phyloP scores from a whole-genome alignment of 148 eudicot species.

The Drosera capensis region DNA sequence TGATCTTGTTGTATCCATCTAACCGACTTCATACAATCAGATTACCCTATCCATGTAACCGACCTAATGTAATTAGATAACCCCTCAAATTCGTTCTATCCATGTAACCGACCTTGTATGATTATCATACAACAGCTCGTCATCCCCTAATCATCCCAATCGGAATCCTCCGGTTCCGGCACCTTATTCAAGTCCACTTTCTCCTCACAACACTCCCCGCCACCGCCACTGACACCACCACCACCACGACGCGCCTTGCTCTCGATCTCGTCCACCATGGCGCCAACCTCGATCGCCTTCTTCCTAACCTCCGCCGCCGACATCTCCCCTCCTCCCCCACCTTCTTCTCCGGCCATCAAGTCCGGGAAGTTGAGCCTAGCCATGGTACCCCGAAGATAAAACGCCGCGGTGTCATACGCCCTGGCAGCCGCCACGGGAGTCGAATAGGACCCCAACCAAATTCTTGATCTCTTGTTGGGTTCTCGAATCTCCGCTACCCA shows the following conservation, averaged over 20 bases:
- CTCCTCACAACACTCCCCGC: constrained; percentile 14
- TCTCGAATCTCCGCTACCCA: constrained; percentile 97
- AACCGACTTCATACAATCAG: too few species aligned
- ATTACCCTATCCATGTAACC: too few species aligned
- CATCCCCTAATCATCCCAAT: constrained; percentile 13
- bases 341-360: constrained; percentile 20
- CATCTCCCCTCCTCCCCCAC: constrained; percentile 14
- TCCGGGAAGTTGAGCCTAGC: constrained; percentile 83
- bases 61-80: too few species aligned
- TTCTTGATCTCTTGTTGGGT: constrained; percentile 78
- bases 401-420: constrained; percentile 88
- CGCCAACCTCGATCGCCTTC: constrained; percentile 84
- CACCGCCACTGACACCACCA: neutral
- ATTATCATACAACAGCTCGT: too few species aligned
- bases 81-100: too few species aligned
- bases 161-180: constrained; percentile 65
- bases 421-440: constrained; percentile 80
- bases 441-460: constrained; percentile 79
- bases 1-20: too few species aligned
- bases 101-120: too few species aligned
- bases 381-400: constrained; percentile 53
- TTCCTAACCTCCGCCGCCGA: constrained; percentile 50
- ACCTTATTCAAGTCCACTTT: constrained; percentile 72
- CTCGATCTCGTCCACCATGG: constrained; percentile 71
- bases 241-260: constrained; percentile 6